phyloP scores from a whole-genome alignment of 225 moss, liverwort and hornwort genomes.

The Marchantia paleacea region DNA sequence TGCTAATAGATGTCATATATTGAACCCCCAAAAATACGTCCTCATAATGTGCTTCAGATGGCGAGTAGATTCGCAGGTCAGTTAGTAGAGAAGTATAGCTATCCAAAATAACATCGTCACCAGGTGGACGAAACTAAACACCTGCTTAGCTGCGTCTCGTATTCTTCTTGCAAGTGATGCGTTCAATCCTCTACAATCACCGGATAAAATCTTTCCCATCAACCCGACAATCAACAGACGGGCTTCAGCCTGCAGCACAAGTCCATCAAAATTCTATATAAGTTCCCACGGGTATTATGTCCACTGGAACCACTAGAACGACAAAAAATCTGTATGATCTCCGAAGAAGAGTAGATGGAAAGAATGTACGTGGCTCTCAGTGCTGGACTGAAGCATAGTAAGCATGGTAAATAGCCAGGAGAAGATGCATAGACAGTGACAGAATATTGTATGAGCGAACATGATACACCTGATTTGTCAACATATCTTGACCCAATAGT shows the following conservation, averaged over 20 bases:
- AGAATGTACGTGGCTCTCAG: too few species aligned
- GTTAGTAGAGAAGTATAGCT: not conserved
- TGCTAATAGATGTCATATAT: too few species aligned
- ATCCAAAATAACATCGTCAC: too few species aligned
- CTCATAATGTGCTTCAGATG: not conserved
- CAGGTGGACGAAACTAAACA: constrained; percentile 9
- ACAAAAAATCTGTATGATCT: not conserved
- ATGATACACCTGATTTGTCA: too few species aligned
- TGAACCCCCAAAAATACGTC: too few species aligned
- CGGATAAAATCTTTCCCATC: constrained; percentile 79
- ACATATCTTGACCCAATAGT: too few species aligned
- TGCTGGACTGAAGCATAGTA: too few species aligned
- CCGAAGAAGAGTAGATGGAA: too few species aligned
- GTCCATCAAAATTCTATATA: not conserved
- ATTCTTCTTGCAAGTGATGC: constrained; percentile 59
- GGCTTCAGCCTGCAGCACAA: constrained; percentile 64
- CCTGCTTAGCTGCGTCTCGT: constrained; percentile 58
- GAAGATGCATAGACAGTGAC: too few species aligned
- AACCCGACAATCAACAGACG: constrained; percentile 81
- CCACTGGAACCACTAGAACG: not conserved
- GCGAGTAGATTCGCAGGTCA: not conserved
- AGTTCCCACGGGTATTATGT: not conserved
- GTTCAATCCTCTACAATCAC: constrained; percentile 71
- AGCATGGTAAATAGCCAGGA: too few species aligned
- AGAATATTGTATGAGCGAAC: too few species aligned